Evolutionary conservation across 768 basidiomycete genomes (phyloP), one percentile per base, ranked within the genome.

Genomic region (Pleurotus platypus): DNA sequence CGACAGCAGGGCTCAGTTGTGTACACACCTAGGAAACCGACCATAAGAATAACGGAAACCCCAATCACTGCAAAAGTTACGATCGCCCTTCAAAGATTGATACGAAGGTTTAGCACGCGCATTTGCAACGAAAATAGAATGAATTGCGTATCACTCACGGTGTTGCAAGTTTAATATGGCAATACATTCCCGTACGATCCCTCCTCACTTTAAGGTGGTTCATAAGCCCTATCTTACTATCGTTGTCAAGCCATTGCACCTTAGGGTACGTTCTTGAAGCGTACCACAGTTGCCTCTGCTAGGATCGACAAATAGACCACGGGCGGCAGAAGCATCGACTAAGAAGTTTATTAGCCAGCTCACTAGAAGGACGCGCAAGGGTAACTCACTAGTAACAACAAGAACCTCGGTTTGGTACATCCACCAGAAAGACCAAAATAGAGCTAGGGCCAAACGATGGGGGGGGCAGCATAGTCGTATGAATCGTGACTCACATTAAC

Each of bases 141-240:
- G 16, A 16, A 40, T 18, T 1, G 15, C n/a, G 2, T n/a, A 22
- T 8, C 4, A 40, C 50, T n/a, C 20, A 53, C 50, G 50, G 50
- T 13, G 22, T 40, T 13, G 38, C 24, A 22, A 22, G 16, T 13
- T 13, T 18, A 8, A 13, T 53, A 27, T 53, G 50, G 37, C 50
- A 53, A 24, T 16, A 53, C 50, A 53, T 53, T 9, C 50, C 50
- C 9, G 50, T 53, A 38, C 38, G 35, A 16, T 53, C 37, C 22
- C 50, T 38, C 18, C 7, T 15, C 11, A 53, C 37, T 9, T 9
- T 18, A 15, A 37, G 18, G 35, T 3, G 35, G 20, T 20, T 13
- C 8, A 7, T 37, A 20, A 53, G 20, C n/a, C 49, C 27, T 18
- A 15, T 43, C 42, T 43, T 43, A 7, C 4, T 15, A 18, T 5